These are phyloP conservation scores for Herpetomonas samuelpessoai DNA, from an alignment of 208 protist species.

Conservation along the genomic window DNA sequence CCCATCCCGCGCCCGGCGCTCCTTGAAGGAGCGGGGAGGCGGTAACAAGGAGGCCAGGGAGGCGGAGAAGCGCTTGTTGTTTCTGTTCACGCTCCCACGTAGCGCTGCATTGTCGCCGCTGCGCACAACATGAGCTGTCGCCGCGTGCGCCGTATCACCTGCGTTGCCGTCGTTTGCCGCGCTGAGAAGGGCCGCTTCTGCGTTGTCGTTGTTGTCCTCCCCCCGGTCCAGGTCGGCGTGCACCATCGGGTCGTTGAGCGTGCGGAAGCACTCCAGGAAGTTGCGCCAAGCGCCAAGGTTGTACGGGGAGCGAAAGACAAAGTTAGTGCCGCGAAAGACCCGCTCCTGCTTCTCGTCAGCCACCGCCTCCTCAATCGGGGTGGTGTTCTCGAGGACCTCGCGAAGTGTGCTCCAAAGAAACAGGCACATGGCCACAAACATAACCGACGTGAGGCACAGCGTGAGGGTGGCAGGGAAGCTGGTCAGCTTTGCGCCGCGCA, in stretches of 20 bases:
- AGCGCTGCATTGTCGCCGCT: too few relatives aligned
- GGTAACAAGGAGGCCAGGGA: not conserved
- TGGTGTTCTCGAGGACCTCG: conserved; percentile 53
- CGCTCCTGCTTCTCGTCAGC: conserved; percentile 31
- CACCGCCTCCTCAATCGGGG: conserved; percentile 50
- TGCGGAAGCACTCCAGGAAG: conserved; percentile 55
- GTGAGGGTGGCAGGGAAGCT: conserved; percentile 29
- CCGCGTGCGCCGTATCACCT: too few relatives aligned
- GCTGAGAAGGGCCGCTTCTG: too few relatives aligned
- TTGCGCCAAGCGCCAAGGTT: conserved; percentile 68
- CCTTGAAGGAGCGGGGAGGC: not conserved
- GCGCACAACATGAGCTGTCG: too few relatives aligned
- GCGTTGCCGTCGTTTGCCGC: too few relatives aligned
- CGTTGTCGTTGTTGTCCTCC: not conserved
- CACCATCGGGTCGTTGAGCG: conserved; percentile 48
- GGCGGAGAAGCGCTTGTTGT: not conserved
- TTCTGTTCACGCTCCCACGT: not conserved
- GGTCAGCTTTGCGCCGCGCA: conserved; percentile 19
- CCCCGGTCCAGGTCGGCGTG: not conserved
- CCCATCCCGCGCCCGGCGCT: not conserved
- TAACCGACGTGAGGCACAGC: conserved; percentile 22
- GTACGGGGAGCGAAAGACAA: conserved; percentile 62
- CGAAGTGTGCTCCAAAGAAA: conserved; percentile 36
- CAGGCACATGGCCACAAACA: conserved; percentile 49
- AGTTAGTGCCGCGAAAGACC: conserved; percentile 19